phyloP scores from a whole-genome alignment of 202 grass and related monocot genomes.

The Digitaria exilis region DNA sequence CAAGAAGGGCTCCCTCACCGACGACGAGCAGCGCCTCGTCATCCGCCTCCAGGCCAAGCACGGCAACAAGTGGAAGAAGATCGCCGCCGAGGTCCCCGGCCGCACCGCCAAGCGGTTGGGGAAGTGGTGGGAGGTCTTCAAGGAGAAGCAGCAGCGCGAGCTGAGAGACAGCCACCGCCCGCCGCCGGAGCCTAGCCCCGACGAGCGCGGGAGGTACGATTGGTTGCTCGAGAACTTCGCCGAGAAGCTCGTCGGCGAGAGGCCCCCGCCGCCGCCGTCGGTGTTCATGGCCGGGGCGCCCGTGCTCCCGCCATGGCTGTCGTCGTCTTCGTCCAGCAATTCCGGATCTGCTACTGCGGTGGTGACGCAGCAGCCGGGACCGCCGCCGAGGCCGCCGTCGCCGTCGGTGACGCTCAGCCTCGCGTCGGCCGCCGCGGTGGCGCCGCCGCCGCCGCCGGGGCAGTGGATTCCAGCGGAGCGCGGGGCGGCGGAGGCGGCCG shows the following conservation, averaged over 20 bases:
- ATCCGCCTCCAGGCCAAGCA: slow-evolving; percentile 92
- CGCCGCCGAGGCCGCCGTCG: slow-evolving; percentile 21
- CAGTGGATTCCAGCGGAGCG: slow-evolving; percentile 38
- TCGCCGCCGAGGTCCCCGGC: slow-evolving; percentile 87
- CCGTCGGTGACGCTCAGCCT: slow-evolving; percentile 90
- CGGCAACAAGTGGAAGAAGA: slow-evolving; percentile 99
- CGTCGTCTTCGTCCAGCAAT: slow-evolving; percentile 55
- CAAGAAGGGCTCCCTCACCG: slow-evolving; percentile 90
- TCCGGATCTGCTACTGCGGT: background rate
- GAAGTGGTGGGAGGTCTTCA: slow-evolving; percentile 99
- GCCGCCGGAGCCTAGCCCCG: slow-evolving; percentile 50
- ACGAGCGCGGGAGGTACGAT: slow-evolving; percentile 72
- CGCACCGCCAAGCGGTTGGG: slow-evolving; percentile 84
- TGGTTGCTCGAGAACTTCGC: slow-evolving; percentile 95
- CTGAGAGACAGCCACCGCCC: slow-evolving; percentile 51
- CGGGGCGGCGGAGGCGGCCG: background rate
- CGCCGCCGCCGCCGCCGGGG: background rate
- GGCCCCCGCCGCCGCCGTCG: background rate
- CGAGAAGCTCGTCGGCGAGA: slow-evolving; percentile 87
- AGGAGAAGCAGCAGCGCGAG: slow-evolving; percentile 91
- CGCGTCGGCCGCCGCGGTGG: slow-evolving; percentile 45
- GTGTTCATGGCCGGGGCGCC: slow-evolving; percentile 70
- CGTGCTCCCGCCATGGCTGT: slow-evolving; percentile 86
- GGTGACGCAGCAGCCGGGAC: background rate
- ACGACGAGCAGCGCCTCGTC: slow-evolving; percentile 90